These are phyloP conservation scores for Neonectria hederae DNA, from an alignment of 2,329 filamentous ascomycete species.

Conservation along the genomic window DNA sequence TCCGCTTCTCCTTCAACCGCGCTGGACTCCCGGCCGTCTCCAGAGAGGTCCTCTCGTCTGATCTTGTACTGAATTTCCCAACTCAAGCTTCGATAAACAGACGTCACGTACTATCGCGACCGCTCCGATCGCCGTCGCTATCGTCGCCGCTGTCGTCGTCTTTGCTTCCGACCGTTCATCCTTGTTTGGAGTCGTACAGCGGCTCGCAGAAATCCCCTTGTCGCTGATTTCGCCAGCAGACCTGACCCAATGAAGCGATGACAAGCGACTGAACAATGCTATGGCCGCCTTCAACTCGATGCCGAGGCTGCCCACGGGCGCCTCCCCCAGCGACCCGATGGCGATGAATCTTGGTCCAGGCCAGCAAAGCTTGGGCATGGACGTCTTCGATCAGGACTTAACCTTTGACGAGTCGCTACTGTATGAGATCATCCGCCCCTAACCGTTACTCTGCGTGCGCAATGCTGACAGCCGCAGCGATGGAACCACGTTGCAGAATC, in stretches of 20 bases:
- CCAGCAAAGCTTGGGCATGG: conserved; percentile 54
- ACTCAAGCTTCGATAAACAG: neutral
- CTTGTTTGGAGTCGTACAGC: conserved; percentile 10
- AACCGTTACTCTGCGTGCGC: conserved; percentile 10
- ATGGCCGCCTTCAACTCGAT: conserved; percentile 69
- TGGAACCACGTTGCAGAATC: conserved; percentile 46
- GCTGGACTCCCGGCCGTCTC: conserved; percentile 7
- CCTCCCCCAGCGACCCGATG: conserved; percentile 57
- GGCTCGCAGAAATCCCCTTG: conserved; percentile 31
- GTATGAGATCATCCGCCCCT: conserved; percentile 47
- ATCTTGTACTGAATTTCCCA: conserved; percentile 5
- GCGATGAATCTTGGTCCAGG: conserved; percentile 54
- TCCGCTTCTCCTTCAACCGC: conserved; percentile 19
- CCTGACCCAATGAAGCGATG: conserved; percentile 42
- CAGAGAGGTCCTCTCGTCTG: neutral
- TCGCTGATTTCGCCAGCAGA: conserved; percentile 32
- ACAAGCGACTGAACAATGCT: conserved; percentile 54
- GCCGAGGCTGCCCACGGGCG: conserved; percentile 58
- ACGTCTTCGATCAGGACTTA: conserved; percentile 62
- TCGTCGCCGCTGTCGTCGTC: neutral
- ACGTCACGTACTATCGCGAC: neutral
- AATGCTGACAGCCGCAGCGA: conserved; percentile 44
- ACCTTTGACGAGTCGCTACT: conserved; percentile 66
- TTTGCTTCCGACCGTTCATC: neutral
- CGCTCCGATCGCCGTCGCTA: neutral